Percentiles rank a stretch among this genome's conserved stretches.
These are phyloP conservation scores for Elongisporangium undulatum DNA, from an alignment of 352 stramenopile species.

Conservation along the genomic window DNA sequence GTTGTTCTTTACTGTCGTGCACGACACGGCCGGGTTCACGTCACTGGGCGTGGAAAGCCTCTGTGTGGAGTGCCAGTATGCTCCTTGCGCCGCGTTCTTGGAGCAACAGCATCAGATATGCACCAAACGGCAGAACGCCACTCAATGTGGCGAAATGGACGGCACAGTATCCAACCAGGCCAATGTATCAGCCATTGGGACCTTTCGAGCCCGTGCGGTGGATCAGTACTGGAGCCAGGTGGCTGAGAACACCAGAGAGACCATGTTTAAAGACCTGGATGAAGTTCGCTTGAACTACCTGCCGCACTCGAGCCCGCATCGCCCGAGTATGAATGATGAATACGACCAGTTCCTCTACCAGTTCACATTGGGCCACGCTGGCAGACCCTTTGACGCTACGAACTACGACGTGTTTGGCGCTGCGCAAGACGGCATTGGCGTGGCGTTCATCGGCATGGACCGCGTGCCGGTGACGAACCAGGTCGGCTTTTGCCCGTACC, in stretches of 20 bases:
- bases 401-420: conserved; percentile 41
- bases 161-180: conserved; percentile 36
- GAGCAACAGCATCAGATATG: conserved; percentile 44
- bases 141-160: conserved; percentile 56
- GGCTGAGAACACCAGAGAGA: conserved; percentile 24
- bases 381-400: conserved; percentile 15
- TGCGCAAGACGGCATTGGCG: conserved; percentile 38
- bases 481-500: conserved; percentile 58
- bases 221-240: conserved; percentile 41
- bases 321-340: conserved; percentile 30
- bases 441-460: conserved; percentile 52
- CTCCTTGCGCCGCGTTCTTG: conserved; percentile 60
- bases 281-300: conserved; percentile 55
- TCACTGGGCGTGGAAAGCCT: conserved; percentile 50
- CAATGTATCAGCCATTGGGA: conserved; percentile 27
- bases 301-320: conserved; percentile 15
- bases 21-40: conserved; percentile 59
- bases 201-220: conserved; percentile 32
- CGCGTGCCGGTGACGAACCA: conserved; percentile 60
- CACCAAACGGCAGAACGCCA: conserved; percentile 37
- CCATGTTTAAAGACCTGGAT: conserved; percentile 53
- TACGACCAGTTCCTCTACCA: conserved; percentile 60
- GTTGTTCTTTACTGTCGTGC: conserved; percentile 51
- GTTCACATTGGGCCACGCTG: conserved; percentile 38
- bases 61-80: conserved; percentile 52